Evolutionary conservation across 2,329 filamentous ascomycete genomes (phyloP), one percentile per base, ranked within the genome.

Genomic region (Phyllosticta capitalensis): DNA sequence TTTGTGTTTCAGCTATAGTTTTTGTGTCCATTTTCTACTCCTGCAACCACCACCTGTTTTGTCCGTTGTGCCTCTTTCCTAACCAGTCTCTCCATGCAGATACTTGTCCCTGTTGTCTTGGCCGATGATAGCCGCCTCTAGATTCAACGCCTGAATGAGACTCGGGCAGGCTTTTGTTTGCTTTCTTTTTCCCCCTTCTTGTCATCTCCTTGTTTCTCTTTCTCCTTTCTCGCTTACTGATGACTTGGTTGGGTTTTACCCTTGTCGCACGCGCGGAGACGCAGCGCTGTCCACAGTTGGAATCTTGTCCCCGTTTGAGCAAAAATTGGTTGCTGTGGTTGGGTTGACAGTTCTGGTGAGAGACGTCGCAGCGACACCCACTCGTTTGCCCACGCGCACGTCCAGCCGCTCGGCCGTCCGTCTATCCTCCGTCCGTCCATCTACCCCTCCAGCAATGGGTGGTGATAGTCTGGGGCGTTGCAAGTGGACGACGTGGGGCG

Each of bases 101-200:
- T n/a, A n/a, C 21, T 51, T 51, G 2, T 20, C 49, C 26, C 50
- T 45, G 22, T 54, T 49, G 54, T 24, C 49, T 59, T 26, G 55
- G 57, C 57, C 57, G 57, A 59, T 55, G 52, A 59, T 59, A 59
- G 52, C 57, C 52, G 52, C n/a, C 17, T 55, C 57, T 59, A 59
- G 57, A 59, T 54, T 52, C 57, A 51, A 59, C 30, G 57, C 57
- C 57, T 59, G 57, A 59, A 59, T 59, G 57, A 59, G 57, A 59
- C 54, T 59, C 52, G 38, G 33, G 57, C 57, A 59, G 57, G 57
- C 57, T 54, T 54, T 21, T 58, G 24, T 45, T 55, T 10, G 10
- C 10, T 51, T 51, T 1, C 20, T 51, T 51, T 51, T 51, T 21
- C n/a, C n/a, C n/a, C 48, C 48, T 51, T 33, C 30, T 38, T 38